phyloP scores from a whole-genome alignment of 164 flowering plant genomes.

The Cinnamomum micranthum region DNA sequence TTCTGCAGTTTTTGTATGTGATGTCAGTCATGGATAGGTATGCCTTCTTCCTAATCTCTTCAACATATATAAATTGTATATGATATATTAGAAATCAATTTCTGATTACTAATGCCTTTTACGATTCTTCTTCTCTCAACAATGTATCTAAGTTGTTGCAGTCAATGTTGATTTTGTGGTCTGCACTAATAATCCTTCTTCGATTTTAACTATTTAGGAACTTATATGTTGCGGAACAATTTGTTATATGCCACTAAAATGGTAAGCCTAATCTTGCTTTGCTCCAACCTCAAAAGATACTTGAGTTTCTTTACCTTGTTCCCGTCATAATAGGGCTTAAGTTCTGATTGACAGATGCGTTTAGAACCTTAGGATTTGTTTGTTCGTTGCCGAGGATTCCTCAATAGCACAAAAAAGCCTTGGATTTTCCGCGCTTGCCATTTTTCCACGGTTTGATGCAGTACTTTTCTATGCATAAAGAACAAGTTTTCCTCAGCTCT shows the following conservation, averaged over 20 bases:
- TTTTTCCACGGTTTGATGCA: too few relatives aligned
- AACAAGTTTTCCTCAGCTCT: too few relatives aligned
- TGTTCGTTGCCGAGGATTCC: too few relatives aligned
- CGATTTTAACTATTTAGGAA: background rate
- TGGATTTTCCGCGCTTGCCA: too few relatives aligned
- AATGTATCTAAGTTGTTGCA: background rate
- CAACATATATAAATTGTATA: background rate
- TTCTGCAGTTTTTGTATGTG: constrained; percentile 83
- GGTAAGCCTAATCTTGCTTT: background rate
- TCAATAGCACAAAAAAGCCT: too few relatives aligned
- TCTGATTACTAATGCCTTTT: background rate
- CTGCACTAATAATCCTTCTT: background rate
- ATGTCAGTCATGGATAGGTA: constrained; percentile 94
- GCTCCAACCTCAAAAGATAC: too few relatives aligned
- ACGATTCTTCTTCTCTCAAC: background rate
- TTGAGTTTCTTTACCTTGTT: too few relatives aligned
- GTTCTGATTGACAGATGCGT: too few relatives aligned
- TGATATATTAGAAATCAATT: background rate
- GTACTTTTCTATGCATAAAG: too few relatives aligned
- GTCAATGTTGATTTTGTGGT: background rate
- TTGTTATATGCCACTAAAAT: background rate
- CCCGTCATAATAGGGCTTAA: too few relatives aligned
- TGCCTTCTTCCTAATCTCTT: background rate
- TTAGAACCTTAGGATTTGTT: too few relatives aligned
- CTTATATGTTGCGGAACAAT: background rate